A percentile compares a stretch with the other conserved stretches of the same genome.
Conservation (phyloP, 1,284 basidiomycete genomes). For the Sanguinoderma infundibulare region DNA sequence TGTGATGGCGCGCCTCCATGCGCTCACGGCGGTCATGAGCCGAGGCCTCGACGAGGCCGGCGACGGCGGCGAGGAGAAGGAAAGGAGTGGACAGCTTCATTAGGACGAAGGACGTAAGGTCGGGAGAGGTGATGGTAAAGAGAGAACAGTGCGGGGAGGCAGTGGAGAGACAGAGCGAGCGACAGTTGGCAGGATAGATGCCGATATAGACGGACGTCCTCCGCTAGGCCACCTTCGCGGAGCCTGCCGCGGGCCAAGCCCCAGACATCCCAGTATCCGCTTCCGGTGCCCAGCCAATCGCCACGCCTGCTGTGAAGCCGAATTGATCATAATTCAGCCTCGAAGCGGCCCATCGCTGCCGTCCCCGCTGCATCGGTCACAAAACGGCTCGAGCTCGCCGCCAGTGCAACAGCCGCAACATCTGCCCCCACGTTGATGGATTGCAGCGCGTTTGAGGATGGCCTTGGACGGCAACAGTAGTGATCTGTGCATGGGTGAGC, state of each 20-base stretch:
- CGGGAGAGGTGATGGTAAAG: constrained; percentile 9
- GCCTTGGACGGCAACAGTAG: background rate
- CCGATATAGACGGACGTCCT: constrained; percentile 9
- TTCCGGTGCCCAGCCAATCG: constrained; percentile 10
- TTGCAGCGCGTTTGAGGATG: background rate
- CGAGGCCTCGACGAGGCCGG: constrained; percentile 44
- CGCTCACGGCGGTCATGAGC: constrained; percentile 41
- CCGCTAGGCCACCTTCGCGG: background rate
- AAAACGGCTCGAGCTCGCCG: constrained; percentile 19
- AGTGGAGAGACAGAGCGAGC: constrained; percentile 1
- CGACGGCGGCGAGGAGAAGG: constrained; percentile 41
- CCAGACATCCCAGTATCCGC: background rate
- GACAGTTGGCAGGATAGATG: background rate
- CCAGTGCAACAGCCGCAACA: background rate
- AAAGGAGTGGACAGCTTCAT: constrained; percentile 44
- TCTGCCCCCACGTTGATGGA: background rate
- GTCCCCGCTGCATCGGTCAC: constrained; percentile 7
- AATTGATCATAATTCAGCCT: constrained; percentile 8
- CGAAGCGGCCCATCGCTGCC: constrained; percentile 4
- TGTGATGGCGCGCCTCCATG: constrained; percentile 36
- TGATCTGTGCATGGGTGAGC: background rate
- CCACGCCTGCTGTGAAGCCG: background rate
- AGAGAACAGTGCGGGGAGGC: background rate
- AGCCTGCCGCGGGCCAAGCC: background rate
- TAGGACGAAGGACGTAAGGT: constrained; percentile 24